These are phyloP conservation scores for Ustilago sp. DNA, from an alignment of 1,284 basidiomycete genomes.

Conservation along the genomic window DNA sequence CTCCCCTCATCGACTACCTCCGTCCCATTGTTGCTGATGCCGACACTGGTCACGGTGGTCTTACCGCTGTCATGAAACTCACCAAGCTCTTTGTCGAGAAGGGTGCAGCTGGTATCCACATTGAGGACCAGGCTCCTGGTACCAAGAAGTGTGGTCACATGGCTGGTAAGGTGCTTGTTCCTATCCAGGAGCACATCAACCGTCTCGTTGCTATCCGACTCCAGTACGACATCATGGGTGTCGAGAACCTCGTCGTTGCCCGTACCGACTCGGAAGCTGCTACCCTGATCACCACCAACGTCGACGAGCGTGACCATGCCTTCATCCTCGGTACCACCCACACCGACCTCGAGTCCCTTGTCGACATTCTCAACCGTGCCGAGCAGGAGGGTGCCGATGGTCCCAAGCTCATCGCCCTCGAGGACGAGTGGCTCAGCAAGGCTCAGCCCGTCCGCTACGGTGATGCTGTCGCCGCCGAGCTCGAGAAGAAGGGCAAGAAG, in stretches of 20 bases:
- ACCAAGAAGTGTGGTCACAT: conserved; percentile 77
- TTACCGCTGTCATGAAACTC: conserved; percentile 97
- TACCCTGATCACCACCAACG: conserved; percentile 94
- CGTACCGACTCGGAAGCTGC: conserved; percentile 89
- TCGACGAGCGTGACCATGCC: conserved; percentile 93
- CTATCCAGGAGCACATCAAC: conserved; percentile 82
- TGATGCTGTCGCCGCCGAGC: conserved; percentile 79
- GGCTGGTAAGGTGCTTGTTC: conserved; percentile 80
- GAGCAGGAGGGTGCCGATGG: conserved; percentile 84
- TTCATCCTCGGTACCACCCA: conserved; percentile 96
- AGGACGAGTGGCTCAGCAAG: conserved; percentile 84
- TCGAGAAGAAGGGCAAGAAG: conserved; percentile 76
- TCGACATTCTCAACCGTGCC: conserved; percentile 84
- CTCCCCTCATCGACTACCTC: conserved; percentile 71
- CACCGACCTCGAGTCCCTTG: conserved; percentile 77
- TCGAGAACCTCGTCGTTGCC: conserved; percentile 80
- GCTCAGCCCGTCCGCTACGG: conserved; percentile 86
- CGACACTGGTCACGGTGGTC: conserved; percentile 82
- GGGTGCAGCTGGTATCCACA: conserved; percentile 86
- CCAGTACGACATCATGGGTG: conserved; percentile 84
- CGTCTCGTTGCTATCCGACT: conserved; percentile 81
- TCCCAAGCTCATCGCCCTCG: conserved; percentile 82
- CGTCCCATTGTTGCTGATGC: conserved; percentile 72
- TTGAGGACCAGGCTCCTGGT: conserved; percentile 92
- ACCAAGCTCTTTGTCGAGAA: conserved; percentile 91